Base-by-base conservation (phyloP, 257 asterid species). In the Plantago ovata region DNA sequence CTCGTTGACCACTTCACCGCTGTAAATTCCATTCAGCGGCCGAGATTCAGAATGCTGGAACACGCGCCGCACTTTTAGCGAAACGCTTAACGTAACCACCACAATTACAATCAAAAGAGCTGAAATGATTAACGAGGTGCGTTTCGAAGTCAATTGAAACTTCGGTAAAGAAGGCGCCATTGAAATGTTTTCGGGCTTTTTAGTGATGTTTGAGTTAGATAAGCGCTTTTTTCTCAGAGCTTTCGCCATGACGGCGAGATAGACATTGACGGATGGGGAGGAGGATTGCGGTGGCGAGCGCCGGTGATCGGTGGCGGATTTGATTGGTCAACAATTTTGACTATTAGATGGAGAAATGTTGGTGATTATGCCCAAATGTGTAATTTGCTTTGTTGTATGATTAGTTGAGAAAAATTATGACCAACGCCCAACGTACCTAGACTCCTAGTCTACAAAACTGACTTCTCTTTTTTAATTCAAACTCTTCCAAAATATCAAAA, bases 1-100 rank as follows among this genome's bases (percentile, higher is more conserved):
- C 76, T 70, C 95, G 54, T 77, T 79, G 72, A 90, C 77, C 44
- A 90, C 89, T 79, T 79, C 67, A 50, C 68, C 78, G 14, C 82
- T 64, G 68, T 84, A 79, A 73, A 87, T 54, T 20, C 53, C 77
- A 67, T 60, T 71, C 10, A 70, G 51, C 7, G 24, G 61, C 23
- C 41, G 7, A 1, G 61, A 56, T n/a, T 73, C 61, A 22, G 77
- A 56, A 53, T 53, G n/a, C n/a, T n/a, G 76, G n/a, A 64, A 59
- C 10, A 51, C 71, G 49, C 44, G 16, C 23, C 64, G 39, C 56
- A 64, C 56, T 74, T 65, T 69, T 40, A 75, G 64, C 12, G 84
- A 77, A 69, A 60, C 61, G 81, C 53, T 72, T 16, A 76, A 13
- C 2, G 69, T 18, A 38, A 77, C 19, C 13, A 77, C 4, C 28